Conservation (phyloP, 2,329 filamentous ascomycete species). For the Colletotrichum sp. region DNA sequence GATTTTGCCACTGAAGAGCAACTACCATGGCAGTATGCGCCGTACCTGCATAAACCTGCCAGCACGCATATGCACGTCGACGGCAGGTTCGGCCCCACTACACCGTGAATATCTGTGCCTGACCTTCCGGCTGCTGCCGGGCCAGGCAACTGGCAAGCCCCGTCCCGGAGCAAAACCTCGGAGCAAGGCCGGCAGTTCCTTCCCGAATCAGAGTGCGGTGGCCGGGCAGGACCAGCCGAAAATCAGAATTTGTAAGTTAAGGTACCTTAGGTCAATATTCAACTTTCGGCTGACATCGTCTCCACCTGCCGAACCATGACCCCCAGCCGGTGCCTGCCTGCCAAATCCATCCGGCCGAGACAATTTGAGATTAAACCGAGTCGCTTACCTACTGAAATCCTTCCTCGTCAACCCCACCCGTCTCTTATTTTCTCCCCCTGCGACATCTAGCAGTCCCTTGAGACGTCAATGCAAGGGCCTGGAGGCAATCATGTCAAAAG, state of each 20-base stretch:
- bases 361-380: background rate
- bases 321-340: background rate
- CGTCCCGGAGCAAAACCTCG: background rate
- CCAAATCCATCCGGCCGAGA: background rate
- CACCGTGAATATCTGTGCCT: background rate
- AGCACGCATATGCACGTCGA: background rate
- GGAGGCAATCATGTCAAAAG: background rate
- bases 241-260: background rate
- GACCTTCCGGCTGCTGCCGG: background rate
- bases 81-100: background rate
- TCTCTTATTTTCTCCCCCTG: background rate
- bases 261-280: background rate
- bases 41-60: conserved; percentile 13
- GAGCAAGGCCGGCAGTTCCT: background rate
- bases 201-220: background rate
- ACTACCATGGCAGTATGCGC: background rate
- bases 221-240: background rate
- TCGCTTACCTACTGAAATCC: background rate
- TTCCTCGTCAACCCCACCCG: background rate
- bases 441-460: background rate
- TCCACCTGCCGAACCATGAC: background rate
- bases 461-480: background rate
- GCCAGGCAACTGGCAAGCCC: background rate
- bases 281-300: background rate
- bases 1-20: background rate